Evolutionary conservation across 2,329 filamentous ascomycete species (phyloP).

Genomic region (Truncatella angustata): DNA sequence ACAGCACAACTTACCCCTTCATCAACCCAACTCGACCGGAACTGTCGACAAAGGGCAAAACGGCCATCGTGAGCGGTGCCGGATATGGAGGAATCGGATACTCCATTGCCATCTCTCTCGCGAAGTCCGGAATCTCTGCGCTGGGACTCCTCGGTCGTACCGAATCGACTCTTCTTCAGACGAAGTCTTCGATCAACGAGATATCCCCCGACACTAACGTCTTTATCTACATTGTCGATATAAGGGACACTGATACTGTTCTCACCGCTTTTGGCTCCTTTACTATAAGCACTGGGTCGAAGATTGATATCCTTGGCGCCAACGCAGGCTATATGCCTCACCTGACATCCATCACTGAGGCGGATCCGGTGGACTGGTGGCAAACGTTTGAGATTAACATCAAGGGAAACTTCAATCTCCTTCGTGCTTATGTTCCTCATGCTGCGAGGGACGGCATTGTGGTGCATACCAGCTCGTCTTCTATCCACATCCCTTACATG

Average conservation of each 20-base stretch:
- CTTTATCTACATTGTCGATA: background rate
- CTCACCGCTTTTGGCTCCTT: background rate
- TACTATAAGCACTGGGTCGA: background rate
- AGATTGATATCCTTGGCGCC: constrained; percentile 26
- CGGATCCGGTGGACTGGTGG: constrained; percentile 22
- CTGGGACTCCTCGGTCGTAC: constrained; percentile 4
- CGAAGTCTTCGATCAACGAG: background rate
- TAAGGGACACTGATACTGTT: background rate
- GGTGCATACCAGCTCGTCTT: constrained; percentile 21
- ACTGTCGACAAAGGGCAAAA: constrained; percentile 6
- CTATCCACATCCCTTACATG: constrained; percentile 10
- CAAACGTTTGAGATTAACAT: constrained; percentile 23
- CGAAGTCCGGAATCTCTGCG: constrained; percentile 6
- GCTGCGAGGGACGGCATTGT: constrained; percentile 16
- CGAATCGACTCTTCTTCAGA: background rate
- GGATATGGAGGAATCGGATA: constrained; percentile 5
- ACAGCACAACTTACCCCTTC: background rate
- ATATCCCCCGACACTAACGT: background rate
- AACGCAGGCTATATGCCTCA: constrained; percentile 24
- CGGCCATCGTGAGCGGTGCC: constrained; percentile 1
- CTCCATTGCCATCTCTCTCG: constrained; percentile 1
- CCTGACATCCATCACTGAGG: constrained; percentile 14
- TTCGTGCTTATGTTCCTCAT: constrained; percentile 18
- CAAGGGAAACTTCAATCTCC: constrained; percentile 19
- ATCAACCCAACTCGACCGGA: constrained; percentile 1